These are phyloP conservation scores for Aureobasidium subglaciale DNA, from an alignment of 2,329 filamentous ascomycete genomes.

Conservation along the genomic window DNA sequence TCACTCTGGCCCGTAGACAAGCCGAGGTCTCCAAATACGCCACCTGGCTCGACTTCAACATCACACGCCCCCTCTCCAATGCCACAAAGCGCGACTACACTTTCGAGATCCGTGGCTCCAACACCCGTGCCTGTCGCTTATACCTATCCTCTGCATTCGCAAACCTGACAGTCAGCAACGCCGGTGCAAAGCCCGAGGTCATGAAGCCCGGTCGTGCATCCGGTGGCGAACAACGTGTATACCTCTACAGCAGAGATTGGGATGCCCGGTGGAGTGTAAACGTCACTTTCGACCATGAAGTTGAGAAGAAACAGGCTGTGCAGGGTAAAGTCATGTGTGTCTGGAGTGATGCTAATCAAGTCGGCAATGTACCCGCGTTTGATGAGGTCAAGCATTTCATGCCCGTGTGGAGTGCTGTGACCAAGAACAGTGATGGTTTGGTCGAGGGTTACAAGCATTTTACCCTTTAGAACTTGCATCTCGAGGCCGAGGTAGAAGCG, in stretches of 20 bases:
- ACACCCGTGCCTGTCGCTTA: slow-evolving; percentile 74
- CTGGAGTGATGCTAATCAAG: slow-evolving; percentile 78
- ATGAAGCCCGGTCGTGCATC: slow-evolving; percentile 28
- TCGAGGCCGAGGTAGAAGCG: not conserved
- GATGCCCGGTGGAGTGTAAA: slow-evolving; percentile 63
- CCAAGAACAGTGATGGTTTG: slow-evolving; percentile 69
- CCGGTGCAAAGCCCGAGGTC: slow-evolving; percentile 44
- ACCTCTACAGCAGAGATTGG: slow-evolving; percentile 79
- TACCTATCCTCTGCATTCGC: slow-evolving; percentile 62
- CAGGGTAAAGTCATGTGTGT: slow-evolving; percentile 66
- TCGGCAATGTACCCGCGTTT: slow-evolving; percentile 68
- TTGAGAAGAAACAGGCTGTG: slow-evolving; percentile 34
- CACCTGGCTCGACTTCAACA: slow-evolving; percentile 60
- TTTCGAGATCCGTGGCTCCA: slow-evolving; percentile 61
- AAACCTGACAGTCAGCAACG: slow-evolving; percentile 55
- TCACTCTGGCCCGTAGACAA: slow-evolving; percentile 18
- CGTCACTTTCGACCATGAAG: not conserved
- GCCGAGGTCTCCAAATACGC: not conserved
- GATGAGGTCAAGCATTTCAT: slow-evolving; percentile 71
- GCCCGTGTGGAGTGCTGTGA: slow-evolving; percentile 71
- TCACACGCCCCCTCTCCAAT: slow-evolving; percentile 38
- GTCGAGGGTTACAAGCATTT: slow-evolving; percentile 73
- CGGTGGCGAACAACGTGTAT: slow-evolving; percentile 57
- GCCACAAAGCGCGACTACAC: slow-evolving; percentile 43
- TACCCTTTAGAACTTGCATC: slow-evolving; percentile 23